phyloP scores from a whole-genome alignment of 352 stramenopile species.

The Globisporangium sylvaticum region DNA sequence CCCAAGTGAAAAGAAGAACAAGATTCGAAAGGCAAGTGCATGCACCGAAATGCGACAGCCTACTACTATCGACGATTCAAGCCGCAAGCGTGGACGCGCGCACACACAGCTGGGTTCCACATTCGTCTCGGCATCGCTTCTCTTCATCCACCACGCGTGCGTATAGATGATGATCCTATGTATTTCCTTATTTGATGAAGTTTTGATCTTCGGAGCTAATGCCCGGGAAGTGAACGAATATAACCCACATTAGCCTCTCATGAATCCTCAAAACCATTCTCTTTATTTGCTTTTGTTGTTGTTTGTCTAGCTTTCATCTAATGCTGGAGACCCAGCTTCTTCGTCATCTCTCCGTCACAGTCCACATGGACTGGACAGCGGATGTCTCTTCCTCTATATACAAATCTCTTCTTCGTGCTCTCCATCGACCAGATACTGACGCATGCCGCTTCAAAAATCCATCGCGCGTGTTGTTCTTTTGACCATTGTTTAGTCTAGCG shows the following conservation, averaged over 20 bases:
- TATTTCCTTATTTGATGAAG: conserved; percentile 7
- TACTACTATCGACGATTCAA: not conserved
- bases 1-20: not conserved
- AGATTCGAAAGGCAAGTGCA: not conserved
- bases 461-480: not conserved
- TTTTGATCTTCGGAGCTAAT: not conserved
- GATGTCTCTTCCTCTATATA: conserved; percentile 4
- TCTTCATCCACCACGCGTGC: not conserved
- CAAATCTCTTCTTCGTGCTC: not conserved
- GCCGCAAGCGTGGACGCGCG: not conserved
- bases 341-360: not conserved
- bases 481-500: not conserved
- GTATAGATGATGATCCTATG: conserved; percentile 10
- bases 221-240: conserved; percentile 5
- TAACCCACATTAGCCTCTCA: conserved; percentile 1
- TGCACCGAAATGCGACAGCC: not conserved
- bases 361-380: not conserved
- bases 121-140: not conserved
- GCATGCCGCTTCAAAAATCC: not conserved
- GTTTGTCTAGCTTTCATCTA: not conserved
- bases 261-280: not conserved
- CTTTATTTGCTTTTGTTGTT: not conserved
- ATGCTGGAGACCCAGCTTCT: not conserved
- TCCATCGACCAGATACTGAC: not conserved
- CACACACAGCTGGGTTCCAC: not conserved